Base-by-base conservation (phyloP, 2,329 filamentous ascomycete species). In the Fusarium floridanum region DNA sequence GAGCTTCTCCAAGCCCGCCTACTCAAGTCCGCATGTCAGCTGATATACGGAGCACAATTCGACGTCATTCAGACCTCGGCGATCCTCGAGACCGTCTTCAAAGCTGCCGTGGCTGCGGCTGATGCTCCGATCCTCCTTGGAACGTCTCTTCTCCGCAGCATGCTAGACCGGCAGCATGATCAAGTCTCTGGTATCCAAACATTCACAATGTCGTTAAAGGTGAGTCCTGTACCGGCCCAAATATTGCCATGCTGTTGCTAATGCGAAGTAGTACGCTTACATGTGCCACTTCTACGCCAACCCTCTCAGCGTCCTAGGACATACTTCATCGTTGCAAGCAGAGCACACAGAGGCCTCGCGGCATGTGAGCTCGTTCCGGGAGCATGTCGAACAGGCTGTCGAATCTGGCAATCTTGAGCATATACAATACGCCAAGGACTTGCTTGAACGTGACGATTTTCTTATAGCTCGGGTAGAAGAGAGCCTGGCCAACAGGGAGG, bases 241-340 rank as follows among this genome's bases (percentile, higher is more conserved):
- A 24, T 3, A 20, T 17, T 34, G 6, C 3, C 2, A 17, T 27
- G 17, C 32, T 22, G 59, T 37, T 36, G 22, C 71, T 78, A 43
- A 79, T 76, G 5, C 45, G 6, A 22, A 71, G 20, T 80, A 94
- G 89, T 97, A 96, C 82, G 91, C 92, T 1, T 95, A 95, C 79
- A 95, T 97, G 94, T 94, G 92, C 67, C 93, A 95, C 80, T 96
- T 94, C 79, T 96, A 94, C 76, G 93, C 92, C 43, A 96, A 95
- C 76, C 90, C 92, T 1, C 85, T 95, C 5, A 94, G 91, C 70
- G 81, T 94, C 5, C 86, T 96, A 37, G 82, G 91, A 11, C 83
- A 84, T 3, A 70, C 71, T 27, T 53, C 74, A 81, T 8, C 20
- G 27, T 73, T 94, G 1, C 87, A 92, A 61, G 77, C 84, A 2